phyloP scores from a whole-genome alignment of 768 basidiomycete species.

The Leccinum subgranulosum region DNA sequence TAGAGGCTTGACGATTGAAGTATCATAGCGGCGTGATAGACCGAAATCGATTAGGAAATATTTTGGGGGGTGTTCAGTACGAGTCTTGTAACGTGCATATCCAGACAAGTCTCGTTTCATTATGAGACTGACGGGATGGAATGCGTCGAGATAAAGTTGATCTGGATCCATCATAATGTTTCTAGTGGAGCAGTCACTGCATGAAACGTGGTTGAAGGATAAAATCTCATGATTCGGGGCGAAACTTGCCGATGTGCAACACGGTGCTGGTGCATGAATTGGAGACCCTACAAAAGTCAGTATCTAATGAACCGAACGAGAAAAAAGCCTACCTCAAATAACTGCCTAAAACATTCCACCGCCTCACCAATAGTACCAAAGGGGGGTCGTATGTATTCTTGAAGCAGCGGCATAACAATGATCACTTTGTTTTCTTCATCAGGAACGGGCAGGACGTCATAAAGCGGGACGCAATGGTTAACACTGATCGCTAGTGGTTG shows the following conservation, averaged over 20 bases:
- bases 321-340: background rate
- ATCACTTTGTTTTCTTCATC: constrained; percentile 7
- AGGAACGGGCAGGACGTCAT: constrained; percentile 21
- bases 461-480: constrained; percentile 37
- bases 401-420: constrained; percentile 37
- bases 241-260: background rate
- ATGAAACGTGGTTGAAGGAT: background rate
- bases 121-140: background rate
- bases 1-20: background rate
- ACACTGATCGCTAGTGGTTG: background rate
- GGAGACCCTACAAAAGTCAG: background rate
- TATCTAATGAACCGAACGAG: background rate
- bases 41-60: background rate
- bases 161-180: background rate
- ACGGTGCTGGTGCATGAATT: background rate
- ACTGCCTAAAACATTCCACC: background rate
- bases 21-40: background rate
- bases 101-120: background rate
- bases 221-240: too few relatives aligned
- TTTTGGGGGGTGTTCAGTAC: background rate
- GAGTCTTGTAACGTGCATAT: background rate
- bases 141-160: background rate
- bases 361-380: background rate
- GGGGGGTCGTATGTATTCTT: constrained; percentile 14
- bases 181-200: background rate